Base-by-base conservation (phyloP, 2,329 filamentous ascomycete genomes). In the Aspergillus brunneoviolaceus region DNA sequence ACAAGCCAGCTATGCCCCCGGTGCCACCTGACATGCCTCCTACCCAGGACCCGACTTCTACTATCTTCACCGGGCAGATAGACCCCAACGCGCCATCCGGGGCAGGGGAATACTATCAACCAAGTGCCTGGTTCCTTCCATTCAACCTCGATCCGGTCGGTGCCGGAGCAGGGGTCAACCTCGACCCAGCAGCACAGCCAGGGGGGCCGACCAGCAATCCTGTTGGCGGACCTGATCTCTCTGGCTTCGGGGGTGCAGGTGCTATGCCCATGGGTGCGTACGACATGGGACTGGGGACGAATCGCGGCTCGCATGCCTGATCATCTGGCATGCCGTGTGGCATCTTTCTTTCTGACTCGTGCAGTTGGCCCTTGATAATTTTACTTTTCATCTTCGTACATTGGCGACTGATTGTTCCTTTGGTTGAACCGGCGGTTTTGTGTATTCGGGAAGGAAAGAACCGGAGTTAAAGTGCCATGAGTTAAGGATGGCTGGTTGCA, bases 61-160 rank as follows among this genome's bases (percentile, higher is more conserved):
- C 71, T 10, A 64, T 76, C 5, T 79, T 77, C 68, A 70, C 71
- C 0, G 71, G 72, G 12, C 67, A 74, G 11, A 63, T 77, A 11
- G 74, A 76, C 53, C 70, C 74, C 29, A 66, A 69, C 47, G 72
- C 71, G 4, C 73, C 72, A 1, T 68, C 75, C 1, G 75, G 71
- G 4, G 70, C 71, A 5, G 74, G 73, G 51, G 76, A 76, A 48
- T 76, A 72, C 60, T 73, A 76, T 57, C 76, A 78, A 49, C 75
- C 76, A 50, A 89, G 88, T 55, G 91, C 90, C 5, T 98, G 93
- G 91, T 96, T 96, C 74, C 87, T 96, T 80, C 92, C 93, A 1
- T 96, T 96, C 76, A 96, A 96, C 72, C 87, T 96, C 76, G 90
- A 95, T 60, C 90, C 92, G 4, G 59, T 75, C 19, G 66, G 71